A percentile compares a stretch with the other conserved stretches of the same genome.
Evolutionary conservation across 208 protist species (phyloP).

Genomic region (Crithidia expoeki): DNA sequence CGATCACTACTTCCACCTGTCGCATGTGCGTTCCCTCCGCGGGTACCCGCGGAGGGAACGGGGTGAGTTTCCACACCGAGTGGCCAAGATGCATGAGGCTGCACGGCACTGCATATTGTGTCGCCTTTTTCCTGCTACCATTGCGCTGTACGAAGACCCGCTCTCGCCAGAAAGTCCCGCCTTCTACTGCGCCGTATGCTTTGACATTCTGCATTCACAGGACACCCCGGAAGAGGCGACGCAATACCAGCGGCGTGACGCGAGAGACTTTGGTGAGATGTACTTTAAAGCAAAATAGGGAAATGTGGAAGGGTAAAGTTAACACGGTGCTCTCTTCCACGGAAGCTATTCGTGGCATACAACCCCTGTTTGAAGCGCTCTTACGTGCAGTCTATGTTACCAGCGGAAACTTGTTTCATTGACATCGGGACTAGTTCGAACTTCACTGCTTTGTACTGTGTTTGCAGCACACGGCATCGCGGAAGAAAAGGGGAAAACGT

Average conservation of each 20-base stretch:
- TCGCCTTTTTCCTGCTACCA: conserved; percentile 59
- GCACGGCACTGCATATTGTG: conserved; percentile 68
- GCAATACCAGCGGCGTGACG: conserved; percentile 44
- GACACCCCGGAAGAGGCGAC: conserved; percentile 51
- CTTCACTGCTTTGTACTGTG: too few species aligned
- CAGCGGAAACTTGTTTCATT: too few species aligned
- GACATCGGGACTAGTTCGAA: too few species aligned
- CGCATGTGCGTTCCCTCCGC: conserved; percentile 43
- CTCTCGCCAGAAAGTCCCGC: conserved; percentile 47
- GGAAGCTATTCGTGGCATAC: too few species aligned
- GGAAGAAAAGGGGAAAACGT: too few species aligned
- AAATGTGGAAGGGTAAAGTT: conserved; percentile 22
- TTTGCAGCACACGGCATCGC: too few species aligned
- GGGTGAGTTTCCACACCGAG: conserved; percentile 61
- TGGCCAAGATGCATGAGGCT: conserved; percentile 38
- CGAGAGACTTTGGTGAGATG: conserved; percentile 30
- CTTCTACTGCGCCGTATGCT: conserved; percentile 76
- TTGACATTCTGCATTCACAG: conserved; percentile 60
- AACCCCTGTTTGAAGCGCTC: too few species aligned
- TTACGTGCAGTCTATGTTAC: too few species aligned
- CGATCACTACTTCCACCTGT: conserved; percentile 81
- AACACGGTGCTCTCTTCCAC: neutral
- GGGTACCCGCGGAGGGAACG: conserved; percentile 39
- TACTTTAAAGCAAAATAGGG: conserved; percentile 46
- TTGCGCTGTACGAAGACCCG: conserved; percentile 67